Evolutionary conservation across 352 stramenopile species (phyloP).

Genomic region (Peronosclerospora sorghi): DNA sequence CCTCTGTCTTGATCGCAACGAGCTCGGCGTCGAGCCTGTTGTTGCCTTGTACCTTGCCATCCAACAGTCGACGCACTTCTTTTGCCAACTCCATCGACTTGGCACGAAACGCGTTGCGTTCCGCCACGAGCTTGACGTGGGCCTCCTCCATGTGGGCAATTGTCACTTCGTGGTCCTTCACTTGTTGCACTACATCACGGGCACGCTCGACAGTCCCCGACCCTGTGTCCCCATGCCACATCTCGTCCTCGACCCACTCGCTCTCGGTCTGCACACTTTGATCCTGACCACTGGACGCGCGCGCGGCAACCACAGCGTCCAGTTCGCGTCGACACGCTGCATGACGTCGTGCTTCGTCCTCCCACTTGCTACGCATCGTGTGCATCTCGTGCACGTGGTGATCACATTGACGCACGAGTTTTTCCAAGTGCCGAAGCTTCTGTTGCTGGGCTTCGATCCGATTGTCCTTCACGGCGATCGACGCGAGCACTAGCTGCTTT

Average conservation of each 20-base stretch:
- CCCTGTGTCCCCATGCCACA: not conserved
- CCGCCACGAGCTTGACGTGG: constrained; percentile 25
- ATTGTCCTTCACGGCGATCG: constrained; percentile 64
- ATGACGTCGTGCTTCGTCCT: constrained; percentile 39
- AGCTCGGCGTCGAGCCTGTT: constrained; percentile 45
- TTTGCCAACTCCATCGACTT: constrained; percentile 39
- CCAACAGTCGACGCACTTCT: constrained; percentile 39
- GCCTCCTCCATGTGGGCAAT: constrained; percentile 25
- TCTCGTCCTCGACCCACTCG: constrained; percentile 11
- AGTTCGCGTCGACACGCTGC: constrained; percentile 35
- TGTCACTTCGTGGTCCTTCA: constrained; percentile 19
- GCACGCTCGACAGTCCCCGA: constrained; percentile 25
- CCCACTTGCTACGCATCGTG: constrained; percentile 27
- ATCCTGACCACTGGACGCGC: constrained; percentile 12
- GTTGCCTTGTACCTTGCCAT: constrained; percentile 49
- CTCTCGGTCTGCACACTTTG: constrained; percentile 43
- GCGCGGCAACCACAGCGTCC: constrained; percentile 11
- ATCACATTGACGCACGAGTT: constrained; percentile 34
- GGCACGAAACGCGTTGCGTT: constrained; percentile 51
- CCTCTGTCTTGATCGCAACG: constrained; percentile 37
- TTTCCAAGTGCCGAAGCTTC: constrained; percentile 55
- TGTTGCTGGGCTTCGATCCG: constrained; percentile 60
- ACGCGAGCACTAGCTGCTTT: constrained; percentile 35
- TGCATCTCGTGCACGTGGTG: constrained; percentile 40
- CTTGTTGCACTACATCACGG: constrained; percentile 30